phyloP scores from a whole-genome alignment of 441 rosid genomes.

The Populus hybrid region DNA sequence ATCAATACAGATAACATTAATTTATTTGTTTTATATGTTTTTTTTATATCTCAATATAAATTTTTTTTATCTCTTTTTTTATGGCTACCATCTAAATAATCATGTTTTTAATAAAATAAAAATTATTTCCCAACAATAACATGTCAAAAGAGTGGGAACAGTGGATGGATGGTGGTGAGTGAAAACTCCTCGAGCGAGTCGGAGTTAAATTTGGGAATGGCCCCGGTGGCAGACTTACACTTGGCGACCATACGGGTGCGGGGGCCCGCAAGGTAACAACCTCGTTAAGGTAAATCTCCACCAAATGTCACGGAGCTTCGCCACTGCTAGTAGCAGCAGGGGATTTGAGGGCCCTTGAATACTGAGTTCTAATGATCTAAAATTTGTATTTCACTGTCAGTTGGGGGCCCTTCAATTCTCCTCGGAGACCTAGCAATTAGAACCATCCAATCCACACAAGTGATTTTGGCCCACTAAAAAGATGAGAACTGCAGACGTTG shows the following conservation, averaged over 20 bases:
- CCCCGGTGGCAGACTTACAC: neutral
- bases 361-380: neutral
- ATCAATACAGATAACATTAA: too few species aligned
- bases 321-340: neutral
- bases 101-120: too few species aligned
- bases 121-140: too few species aligned
- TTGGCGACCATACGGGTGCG: neutral
- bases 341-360: neutral
- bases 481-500: neutral
- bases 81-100: too few species aligned
- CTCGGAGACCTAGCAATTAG: neutral
- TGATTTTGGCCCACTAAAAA: neutral
- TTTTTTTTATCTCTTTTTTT: too few species aligned
- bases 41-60: too few species aligned
- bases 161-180: too few species aligned
- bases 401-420: neutral
- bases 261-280: neutral
- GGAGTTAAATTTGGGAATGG: too few species aligned
- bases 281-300: too few species aligned
- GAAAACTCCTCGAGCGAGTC: neutral
- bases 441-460: neutral
- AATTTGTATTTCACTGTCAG: neutral
- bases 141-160: too few species aligned
- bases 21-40: too few species aligned
- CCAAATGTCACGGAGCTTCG: too few species aligned